Base-by-base conservation (phyloP, 139 green algal species). In the Tetratostichococcus sp. region DNA sequence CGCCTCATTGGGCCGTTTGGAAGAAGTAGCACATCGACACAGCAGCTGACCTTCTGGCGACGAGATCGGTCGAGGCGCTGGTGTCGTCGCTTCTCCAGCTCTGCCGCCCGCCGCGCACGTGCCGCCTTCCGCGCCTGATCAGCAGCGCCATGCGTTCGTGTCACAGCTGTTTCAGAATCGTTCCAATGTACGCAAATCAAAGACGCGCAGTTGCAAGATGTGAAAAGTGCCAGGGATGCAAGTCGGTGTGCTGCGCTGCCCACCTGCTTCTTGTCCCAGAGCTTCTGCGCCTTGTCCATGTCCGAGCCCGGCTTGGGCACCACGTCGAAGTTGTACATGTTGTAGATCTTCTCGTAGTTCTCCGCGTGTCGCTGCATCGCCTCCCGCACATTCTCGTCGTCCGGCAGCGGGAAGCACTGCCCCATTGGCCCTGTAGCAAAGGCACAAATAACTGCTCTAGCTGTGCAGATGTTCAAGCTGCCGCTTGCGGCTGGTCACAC, bases 311-410 rank as follows among this genome's bases (percentile, higher is more conserved):
- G 90, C 75, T 82, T 71, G 17, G 73, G 68, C 31, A 50, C 85
- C 35, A 86, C 90, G 58, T 90, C 84, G 73, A 96, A 87, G 85
- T 96, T 96, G 86, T 94, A 95, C 31, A 57, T 75, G 22, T 77
- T 76, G 39, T 74, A 83, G 71, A 91, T 89, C 33, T 67, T 59
- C 17, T 74, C 26, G 43, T 89, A 73, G 42, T 85, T 83, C 65
- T 79, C 50, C 35, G 77, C 78, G 22, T 81, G 76, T 35, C 67
- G 68, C n/a, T 77, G 25, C 90, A 97, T 93, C 70, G 89, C 75
- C 19, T 69, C 58, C 31, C 87, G 87, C 17, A 97, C 66, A 16
- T 77, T 69, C 26, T 83, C 67, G 77, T 93, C 86, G 42, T 94
- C 82, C 22, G 89, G 90, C 30, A 97, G 71, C 65, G 90, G 80